phyloP scores from a whole-genome alignment of 495 filamentous ascomycete genomes.

The Podospora fimiseda region DNA sequence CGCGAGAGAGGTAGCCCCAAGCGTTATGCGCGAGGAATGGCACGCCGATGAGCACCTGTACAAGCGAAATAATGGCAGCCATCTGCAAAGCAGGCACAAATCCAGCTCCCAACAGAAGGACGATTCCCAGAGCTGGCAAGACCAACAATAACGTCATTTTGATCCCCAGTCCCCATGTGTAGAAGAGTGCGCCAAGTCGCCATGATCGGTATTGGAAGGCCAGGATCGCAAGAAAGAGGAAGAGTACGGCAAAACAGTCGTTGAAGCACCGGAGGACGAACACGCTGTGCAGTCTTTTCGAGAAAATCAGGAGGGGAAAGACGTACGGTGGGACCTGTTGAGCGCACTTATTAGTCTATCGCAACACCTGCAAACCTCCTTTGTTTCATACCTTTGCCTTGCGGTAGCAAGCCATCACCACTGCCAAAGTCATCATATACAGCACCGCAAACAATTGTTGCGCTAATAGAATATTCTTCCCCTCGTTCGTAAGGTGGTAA shows the following conservation, averaged over 20 bases:
- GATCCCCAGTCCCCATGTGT: constrained; percentile 72
- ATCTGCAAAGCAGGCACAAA: constrained; percentile 56
- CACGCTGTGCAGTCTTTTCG: constrained; percentile 88
- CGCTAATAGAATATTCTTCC: constrained; percentile 67
- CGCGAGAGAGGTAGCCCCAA: constrained; percentile 64
- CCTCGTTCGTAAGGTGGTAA: constrained; percentile 69
- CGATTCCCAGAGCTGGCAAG: constrained; percentile 68
- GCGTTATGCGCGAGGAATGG: constrained; percentile 69
- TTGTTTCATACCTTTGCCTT: constrained; percentile 52
- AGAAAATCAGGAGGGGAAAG: constrained; percentile 79
- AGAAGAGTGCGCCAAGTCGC: constrained; percentile 63
- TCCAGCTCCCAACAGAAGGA: constrained; percentile 65
- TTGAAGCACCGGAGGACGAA: constrained; percentile 93
- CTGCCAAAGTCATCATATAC: constrained; percentile 65
- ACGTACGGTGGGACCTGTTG: constrained; percentile 76
- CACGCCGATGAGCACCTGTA: constrained; percentile 69
- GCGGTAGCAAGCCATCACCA: constrained; percentile 80
- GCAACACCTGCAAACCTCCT: not conserved
- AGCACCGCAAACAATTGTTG: constrained; percentile 74
- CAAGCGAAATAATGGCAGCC: constrained; percentile 60
- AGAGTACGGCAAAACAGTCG: constrained; percentile 78
- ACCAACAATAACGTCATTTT: constrained; percentile 90
- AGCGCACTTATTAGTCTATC: constrained; percentile 1
- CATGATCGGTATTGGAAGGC: constrained; percentile 65
- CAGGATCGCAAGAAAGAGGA: constrained; percentile 75